Base-by-base conservation (phyloP, 352 stramenopile genomes). In the Thalassiosira mediterranea region DNA sequence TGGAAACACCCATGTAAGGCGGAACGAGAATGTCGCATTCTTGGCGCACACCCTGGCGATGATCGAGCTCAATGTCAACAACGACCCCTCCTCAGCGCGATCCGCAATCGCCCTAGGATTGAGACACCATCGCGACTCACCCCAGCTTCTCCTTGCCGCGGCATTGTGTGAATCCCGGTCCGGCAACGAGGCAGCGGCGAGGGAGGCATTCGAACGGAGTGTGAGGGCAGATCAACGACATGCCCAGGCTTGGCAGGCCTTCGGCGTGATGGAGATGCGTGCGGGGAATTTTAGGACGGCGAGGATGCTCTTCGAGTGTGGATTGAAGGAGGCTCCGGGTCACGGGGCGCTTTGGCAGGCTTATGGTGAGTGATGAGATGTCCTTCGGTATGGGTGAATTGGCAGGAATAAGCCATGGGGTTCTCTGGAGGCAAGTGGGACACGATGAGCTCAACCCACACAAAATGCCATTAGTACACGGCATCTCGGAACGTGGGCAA, bases 171-270 rank as follows among this genome's bases (percentile, higher is more conserved):
- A 91, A 72, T 81, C 86, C 21, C 79, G 76, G 48, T 42, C 90
- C 0, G 88, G 88, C 11, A 84, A 88, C 44, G 69, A 89, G 1
- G 68, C 86, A 28, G 56, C 44, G n/a, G 88, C 88, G 23, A 38
- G 83, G 42, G 38, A 31, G 8, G 64, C 87, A 4, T 93, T 91
- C 67, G 76, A 92, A 73, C 42, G 59, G 54, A 76, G 80, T 8
- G 62, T 92, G 1, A 42, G 62, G 0, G 59, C 59, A 17, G 82
- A 93, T 79, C 42, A 60, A 28, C 68, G 66, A 26, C 86, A 93
- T 70, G 79, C 84, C 1, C 86, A 92, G 37, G 85, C 86, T 13
- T 93, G 88, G 88, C 86, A 92, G 49, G 84, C 76, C 1, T 93
- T 86, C 82, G 88, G 79, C 21, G 79, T 91, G 4, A 84, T 92